Evolutionary conservation across 352 stramenopile species (phyloP), one percentile per base, ranked within the genome.

Genomic region (Blastocystis sp.): DNA sequence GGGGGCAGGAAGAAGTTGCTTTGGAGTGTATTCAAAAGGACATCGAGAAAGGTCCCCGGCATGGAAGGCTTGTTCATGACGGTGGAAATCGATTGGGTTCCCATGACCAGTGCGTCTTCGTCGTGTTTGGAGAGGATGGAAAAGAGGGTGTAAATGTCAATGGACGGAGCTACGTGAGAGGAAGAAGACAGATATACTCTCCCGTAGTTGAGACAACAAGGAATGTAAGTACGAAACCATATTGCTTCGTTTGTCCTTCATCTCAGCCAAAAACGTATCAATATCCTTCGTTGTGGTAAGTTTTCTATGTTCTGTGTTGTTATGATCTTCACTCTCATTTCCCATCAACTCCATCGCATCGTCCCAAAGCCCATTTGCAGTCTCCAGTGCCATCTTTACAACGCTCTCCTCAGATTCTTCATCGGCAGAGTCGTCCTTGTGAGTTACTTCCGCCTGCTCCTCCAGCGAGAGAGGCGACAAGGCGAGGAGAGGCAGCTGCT

Each of bases 1-100:
- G 67, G 67, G 2, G 67, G 67, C 4, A 78, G 42, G 32, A 78
- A 78, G 44, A 61, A 78, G 7, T n/a, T n/a, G 0, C 7, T 78
- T 21, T 78, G 67, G 16, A 78, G 38, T 14, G 21, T n/a, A 18
- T 54, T 38, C 16, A 78, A 16, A 7, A 44, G 7, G 9, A 57
- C 27, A 24, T 61, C n/a, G 21, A 78, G 21, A 24, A 46, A 78
- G 27, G 56, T 14, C 2, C 67, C 67, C 21, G 49, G 16, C 2
- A 40, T 16, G 24, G 18, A n/a, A 63, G n/a, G 18, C 29, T 67
- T n/a, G n/a, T 67, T 67, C 27, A 44, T 57, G 24, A 59, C 18
- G 14, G 0, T 40, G 14, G 57, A n/a, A 7, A 78, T 42, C 11
- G 67, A 11, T 42, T 34, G n/a, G 21, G 53, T 8, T 11, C 67